Evolutionary conservation across 2,329 filamentous ascomycete genomes (phyloP).

Genomic region (Xylariaceae sp.): DNA sequence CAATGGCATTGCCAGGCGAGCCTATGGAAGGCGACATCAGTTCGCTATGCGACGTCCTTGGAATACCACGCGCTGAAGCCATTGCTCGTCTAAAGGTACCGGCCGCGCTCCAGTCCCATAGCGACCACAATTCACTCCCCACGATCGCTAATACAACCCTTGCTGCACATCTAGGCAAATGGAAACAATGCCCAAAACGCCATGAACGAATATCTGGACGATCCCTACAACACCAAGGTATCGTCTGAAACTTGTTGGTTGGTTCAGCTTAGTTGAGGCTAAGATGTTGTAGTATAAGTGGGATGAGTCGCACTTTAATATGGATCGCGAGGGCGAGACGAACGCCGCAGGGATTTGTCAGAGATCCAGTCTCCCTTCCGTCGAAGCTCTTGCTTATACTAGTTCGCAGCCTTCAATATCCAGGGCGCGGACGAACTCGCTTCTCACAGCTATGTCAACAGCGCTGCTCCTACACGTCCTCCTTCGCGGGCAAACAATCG

Average conservation of each 20-base stretch:
- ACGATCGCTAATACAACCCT: slow-evolving; percentile 9
- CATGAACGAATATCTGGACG: slow-evolving; percentile 60
- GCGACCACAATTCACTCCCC: slow-evolving; percentile 12
- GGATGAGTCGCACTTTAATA: slow-evolving; percentile 61
- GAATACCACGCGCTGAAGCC: slow-evolving; percentile 33
- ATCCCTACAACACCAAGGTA: slow-evolving; percentile 50
- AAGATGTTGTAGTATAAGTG: slow-evolving; percentile 53
- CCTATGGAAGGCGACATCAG: slow-evolving; percentile 31
- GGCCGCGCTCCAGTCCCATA: background rate
- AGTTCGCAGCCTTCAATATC: slow-evolving; percentile 59
- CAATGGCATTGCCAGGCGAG: slow-evolving; percentile 34
- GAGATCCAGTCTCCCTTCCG: slow-evolving; percentile 26
- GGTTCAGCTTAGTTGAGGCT: slow-evolving; percentile 1
- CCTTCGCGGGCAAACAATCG: slow-evolving; percentile 65
- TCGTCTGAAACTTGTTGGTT: background rate
- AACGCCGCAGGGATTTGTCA: slow-evolving; percentile 55
- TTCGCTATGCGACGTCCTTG: slow-evolving; percentile 32
- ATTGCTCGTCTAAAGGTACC: slow-evolving; percentile 39
- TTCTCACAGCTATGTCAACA: slow-evolving; percentile 49
- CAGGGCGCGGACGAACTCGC: slow-evolving; percentile 57
- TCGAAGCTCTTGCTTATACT: slow-evolving; percentile 17
- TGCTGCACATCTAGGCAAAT: slow-evolving; percentile 46
- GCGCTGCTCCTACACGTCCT: slow-evolving; percentile 63
- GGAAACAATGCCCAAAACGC: slow-evolving; percentile 56
- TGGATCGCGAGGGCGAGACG: slow-evolving; percentile 58